phyloP scores from a whole-genome alignment of 768 basidiomycete species.

The Trametes elegans region DNA sequence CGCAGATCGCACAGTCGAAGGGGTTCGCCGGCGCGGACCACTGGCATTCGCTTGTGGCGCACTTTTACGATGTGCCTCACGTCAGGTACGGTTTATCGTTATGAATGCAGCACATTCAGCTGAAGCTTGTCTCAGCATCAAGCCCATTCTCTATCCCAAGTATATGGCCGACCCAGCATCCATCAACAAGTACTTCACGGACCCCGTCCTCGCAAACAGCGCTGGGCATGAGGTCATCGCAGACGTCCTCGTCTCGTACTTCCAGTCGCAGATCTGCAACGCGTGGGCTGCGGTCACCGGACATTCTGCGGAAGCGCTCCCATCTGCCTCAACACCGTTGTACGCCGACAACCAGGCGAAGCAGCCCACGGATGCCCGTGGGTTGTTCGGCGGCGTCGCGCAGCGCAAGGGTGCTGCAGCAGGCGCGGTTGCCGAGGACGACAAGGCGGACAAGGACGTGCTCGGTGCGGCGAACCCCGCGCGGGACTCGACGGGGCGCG shows the following conservation, averaged over 20 bases:
- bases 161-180: conserved; percentile 75
- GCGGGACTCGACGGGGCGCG: conserved; percentile 17
- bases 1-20: conserved; percentile 73
- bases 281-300: conserved; percentile 80
- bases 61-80: conserved; percentile 97
- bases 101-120: not conserved
- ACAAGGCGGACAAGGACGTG: conserved; percentile 27
- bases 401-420: conserved; percentile 67
- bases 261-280: conserved; percentile 85
- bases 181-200: conserved; percentile 70
- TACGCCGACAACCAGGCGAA: conserved; percentile 33
- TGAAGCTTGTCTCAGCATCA: conserved; percentile 46
- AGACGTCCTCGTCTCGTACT: conserved; percentile 90
- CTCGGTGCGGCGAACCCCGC: conserved; percentile 13
- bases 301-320: conserved; percentile 58
- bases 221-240: conserved; percentile 82
- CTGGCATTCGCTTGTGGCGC: conserved; percentile 86
- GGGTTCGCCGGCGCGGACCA: conserved; percentile 91
- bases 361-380: conserved; percentile 49
- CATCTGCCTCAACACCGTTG: conserved; percentile 33
- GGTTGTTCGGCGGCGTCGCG: conserved; percentile 84
- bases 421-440: conserved; percentile 35
- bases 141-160: conserved; percentile 76
- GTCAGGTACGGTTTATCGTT: conserved; percentile 47
- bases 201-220: conserved; percentile 78